These are phyloP conservation scores for Fusarium marasasianum DNA, from an alignment of 2,329 filamentous ascomycete genomes.

Conservation along the genomic window DNA sequence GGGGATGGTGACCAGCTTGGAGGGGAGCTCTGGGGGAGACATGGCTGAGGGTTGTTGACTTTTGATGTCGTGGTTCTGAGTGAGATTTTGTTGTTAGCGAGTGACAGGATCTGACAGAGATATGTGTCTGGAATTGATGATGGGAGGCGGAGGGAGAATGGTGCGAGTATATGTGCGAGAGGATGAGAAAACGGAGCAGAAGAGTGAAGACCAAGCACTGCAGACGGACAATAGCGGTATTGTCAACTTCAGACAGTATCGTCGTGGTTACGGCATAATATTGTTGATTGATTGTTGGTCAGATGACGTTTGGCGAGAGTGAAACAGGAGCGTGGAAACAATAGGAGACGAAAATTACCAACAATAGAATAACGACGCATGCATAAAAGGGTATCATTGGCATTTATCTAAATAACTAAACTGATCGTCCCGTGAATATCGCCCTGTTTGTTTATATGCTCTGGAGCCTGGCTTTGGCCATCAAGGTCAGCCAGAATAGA, in stretches of 20 bases:
- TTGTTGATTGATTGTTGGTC: not conserved
- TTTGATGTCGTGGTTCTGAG: not conserved
- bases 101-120: not conserved
- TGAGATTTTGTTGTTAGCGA: not conserved
- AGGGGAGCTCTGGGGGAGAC: constrained; percentile 14
- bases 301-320: not conserved
- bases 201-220: not conserved
- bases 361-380: not conserved
- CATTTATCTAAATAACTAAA: not conserved
- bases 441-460: not conserved
- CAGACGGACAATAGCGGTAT: not conserved
- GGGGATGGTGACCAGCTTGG: constrained; percentile 20
- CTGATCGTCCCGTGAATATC: not conserved
- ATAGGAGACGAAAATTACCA: not conserved
- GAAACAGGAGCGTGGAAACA: not conserved
- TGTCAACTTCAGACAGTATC: not conserved
- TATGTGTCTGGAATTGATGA: not conserved
- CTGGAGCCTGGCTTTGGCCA: not conserved
- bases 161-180: not conserved
- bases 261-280: not conserved
- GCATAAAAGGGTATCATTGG: constrained; percentile 38
- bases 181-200: not conserved
- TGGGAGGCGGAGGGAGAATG: not conserved
- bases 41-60: not conserved
- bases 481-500: not conserved